A percentile compares a stretch with the other conserved stretches of the same genome.
Conservation (phyloP, 179 eudicot species). For the Vitellaria paradoxa region DNA sequence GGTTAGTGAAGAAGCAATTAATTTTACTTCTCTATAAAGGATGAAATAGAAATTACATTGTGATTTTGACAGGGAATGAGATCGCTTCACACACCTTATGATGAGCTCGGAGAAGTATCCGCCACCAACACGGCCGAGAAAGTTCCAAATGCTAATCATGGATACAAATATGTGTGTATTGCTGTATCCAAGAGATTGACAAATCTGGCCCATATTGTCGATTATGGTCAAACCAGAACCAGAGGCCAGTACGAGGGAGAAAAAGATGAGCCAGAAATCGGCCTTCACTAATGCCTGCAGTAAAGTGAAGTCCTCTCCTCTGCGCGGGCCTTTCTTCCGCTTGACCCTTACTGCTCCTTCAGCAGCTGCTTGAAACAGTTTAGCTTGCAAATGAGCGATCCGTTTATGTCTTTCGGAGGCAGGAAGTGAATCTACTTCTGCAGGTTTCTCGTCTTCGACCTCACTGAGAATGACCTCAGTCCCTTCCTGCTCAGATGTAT, state of each 20-base stretch:
- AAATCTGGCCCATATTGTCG: constrained; percentile 52
- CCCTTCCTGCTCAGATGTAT: constrained; percentile 11
- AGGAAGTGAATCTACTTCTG: background rate
- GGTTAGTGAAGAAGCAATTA: background rate
- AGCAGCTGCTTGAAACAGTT: constrained; percentile 23
- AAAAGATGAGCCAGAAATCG: constrained; percentile 47
- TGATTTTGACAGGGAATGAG: background rate
- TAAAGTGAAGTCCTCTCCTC: constrained; percentile 43
- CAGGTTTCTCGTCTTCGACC: constrained; percentile 18
- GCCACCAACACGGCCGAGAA: constrained; percentile 54
- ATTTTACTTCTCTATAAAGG: too few species aligned
- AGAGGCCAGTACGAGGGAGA: constrained; percentile 37
- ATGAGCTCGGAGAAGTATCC: constrained; percentile 59
- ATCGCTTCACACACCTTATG: constrained; percentile 29
- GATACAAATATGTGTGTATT: constrained; percentile 39
- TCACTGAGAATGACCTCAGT: constrained; percentile 20
- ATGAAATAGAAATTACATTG: too few species aligned
- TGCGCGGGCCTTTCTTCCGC: constrained; percentile 26
- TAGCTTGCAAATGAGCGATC: constrained; percentile 19
- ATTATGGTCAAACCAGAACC: constrained; percentile 50
- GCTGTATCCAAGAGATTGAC: constrained; percentile 37
- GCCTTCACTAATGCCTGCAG: constrained; percentile 32
- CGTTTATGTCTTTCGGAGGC: constrained; percentile 11
- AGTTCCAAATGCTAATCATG: constrained; percentile 53
- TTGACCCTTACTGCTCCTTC: constrained; percentile 16